Evolutionary conservation across 345 rosid genomes (phyloP), one percentile per base, ranked within the genome.

Genomic region (Pseudoturritis turrita): DNA sequence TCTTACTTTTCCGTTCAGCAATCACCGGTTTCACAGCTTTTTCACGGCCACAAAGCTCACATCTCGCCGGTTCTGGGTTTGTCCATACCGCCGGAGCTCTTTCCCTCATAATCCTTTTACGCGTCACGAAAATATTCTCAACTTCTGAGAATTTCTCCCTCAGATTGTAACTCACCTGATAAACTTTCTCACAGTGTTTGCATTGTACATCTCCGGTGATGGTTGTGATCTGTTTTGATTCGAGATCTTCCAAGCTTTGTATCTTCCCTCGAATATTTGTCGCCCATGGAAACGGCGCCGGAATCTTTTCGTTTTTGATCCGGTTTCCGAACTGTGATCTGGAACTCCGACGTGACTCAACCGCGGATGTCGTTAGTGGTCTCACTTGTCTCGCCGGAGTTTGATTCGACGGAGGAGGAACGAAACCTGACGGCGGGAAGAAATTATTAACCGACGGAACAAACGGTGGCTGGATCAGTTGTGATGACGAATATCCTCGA

Each of bases 251-350:
- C 13, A 89, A 13, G 39, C 65, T 77, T 6, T 82, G 82, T 12
- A 91, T 83, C 10, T 26, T 68, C 58, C 90, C 97, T 9, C 89
- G 81, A 10, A 29, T 28, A 1, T 63, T 73, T 1, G 89, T 86
- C 14, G 97, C 90, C 98, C 98, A 90, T 0, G 88, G 90, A 59
- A 29, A 86, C n/a, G 89, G 88, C 4, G 83, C 75, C 0, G 77
- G 68, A 1, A 88, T 79, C 5, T 49, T 73, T 15, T 80, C 79
- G n/a, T 68, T 59, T 50, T 75, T 83, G 10, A 8, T 33, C 21
- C 82, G 23, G 29, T 36, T 50, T 8, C n/a, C 36, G 44, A 39
- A 5, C 19, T 36, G 52, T 15, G 46, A 52, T 52, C 59, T 68
- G 15, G n/a, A 39, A 15, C 22, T 10, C 13, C 68, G 78, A 13